Evolutionary conservation across 495 filamentous ascomycete species (phyloP).

Genomic region (Trichoderma erinaceum): DNA sequence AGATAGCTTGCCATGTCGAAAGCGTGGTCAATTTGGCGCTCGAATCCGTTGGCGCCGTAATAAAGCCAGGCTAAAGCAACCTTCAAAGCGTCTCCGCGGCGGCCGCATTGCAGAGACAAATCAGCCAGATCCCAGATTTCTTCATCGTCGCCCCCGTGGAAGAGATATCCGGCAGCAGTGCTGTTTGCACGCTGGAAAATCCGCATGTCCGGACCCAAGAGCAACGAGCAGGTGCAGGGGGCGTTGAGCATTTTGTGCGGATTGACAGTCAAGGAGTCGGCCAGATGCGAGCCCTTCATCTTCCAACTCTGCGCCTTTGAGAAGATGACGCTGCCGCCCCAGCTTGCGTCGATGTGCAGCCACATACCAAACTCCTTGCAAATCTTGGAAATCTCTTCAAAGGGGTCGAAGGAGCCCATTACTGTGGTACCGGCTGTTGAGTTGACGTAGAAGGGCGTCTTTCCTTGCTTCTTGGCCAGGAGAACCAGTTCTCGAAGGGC

Average conservation of each 20-base stretch:
- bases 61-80: slow-evolving; percentile 83
- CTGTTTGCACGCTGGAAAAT: slow-evolving; percentile 78
- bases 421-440: slow-evolving; percentile 94
- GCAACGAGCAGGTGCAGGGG: slow-evolving; percentile 84
- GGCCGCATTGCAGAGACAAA: slow-evolving; percentile 85
- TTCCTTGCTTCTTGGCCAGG: slow-evolving; percentile 53
- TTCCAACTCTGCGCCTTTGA: slow-evolving; percentile 56
- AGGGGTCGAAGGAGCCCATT: slow-evolving; percentile 80
- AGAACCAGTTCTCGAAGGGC: slow-evolving; percentile 57
- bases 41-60: slow-evolving; percentile 60
- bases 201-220: slow-evolving; percentile 67
- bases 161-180: slow-evolving; percentile 80
- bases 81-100: slow-evolving; percentile 79
- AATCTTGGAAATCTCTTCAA: slow-evolving; percentile 62
- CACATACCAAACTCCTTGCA: slow-evolving; percentile 70
- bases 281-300: slow-evolving; percentile 62
- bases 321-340: slow-evolving; percentile 85
- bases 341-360: slow-evolving; percentile 86
- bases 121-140: slow-evolving; percentile 85
- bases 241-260: slow-evolving; percentile 97
- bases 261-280: slow-evolving; percentile 77
- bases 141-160: slow-evolving; percentile 51
- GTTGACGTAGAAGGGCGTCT: slow-evolving; percentile 90
- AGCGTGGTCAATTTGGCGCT: slow-evolving; percentile 57
- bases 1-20: slow-evolving; percentile 63